These are phyloP conservation scores for Rugonectria rugulosa DNA, from an alignment of 2,329 filamentous ascomycete genomes.

Conservation along the genomic window DNA sequence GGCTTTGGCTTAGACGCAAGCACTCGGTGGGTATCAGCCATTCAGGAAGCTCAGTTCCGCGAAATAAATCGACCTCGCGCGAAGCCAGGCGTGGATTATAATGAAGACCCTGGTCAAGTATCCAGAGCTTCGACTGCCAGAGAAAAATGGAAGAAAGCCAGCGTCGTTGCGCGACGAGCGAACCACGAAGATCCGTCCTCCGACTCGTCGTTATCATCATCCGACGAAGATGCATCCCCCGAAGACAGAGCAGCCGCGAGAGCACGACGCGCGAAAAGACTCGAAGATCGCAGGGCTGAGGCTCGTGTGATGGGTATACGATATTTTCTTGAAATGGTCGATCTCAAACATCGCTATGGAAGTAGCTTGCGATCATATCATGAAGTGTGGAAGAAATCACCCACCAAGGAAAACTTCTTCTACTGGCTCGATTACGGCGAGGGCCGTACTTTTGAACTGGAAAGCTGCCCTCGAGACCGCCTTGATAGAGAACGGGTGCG, in stretches of 20 bases:
- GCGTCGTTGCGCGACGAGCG: constrained; percentile 74
- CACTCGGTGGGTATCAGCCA: constrained; percentile 74
- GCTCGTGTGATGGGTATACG: constrained; percentile 84
- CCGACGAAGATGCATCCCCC: constrained; percentile 42
- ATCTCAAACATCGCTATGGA: constrained; percentile 86
- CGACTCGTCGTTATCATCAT: constrained; percentile 44
- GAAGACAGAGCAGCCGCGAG: constrained; percentile 49
- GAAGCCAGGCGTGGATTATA: constrained; percentile 32
- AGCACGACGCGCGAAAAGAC: constrained; percentile 56
- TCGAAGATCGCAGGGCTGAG: constrained; percentile 66
- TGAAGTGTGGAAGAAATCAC: constrained; percentile 78
- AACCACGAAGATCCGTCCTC: constrained; percentile 70
- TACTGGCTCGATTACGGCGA: constrained; percentile 90
- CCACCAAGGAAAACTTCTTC: constrained; percentile 89
- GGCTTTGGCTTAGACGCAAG: constrained; percentile 74
- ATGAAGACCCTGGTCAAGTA: constrained; percentile 15
- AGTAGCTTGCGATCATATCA: constrained; percentile 85
- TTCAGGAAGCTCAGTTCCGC: constrained; percentile 64
- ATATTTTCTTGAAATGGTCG: constrained; percentile 87
- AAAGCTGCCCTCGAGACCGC: constrained; percentile 74
- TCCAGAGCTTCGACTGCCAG: constrained; percentile 54
- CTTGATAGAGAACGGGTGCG: constrained; percentile 82
- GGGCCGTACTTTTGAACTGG: constrained; percentile 73
- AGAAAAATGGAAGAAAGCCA: constrained; percentile 78
- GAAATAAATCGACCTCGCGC: constrained; percentile 55